Evolutionary conservation across 148 eudicot species (phyloP).

Genomic region (Heliosperma pusillum): DNA sequence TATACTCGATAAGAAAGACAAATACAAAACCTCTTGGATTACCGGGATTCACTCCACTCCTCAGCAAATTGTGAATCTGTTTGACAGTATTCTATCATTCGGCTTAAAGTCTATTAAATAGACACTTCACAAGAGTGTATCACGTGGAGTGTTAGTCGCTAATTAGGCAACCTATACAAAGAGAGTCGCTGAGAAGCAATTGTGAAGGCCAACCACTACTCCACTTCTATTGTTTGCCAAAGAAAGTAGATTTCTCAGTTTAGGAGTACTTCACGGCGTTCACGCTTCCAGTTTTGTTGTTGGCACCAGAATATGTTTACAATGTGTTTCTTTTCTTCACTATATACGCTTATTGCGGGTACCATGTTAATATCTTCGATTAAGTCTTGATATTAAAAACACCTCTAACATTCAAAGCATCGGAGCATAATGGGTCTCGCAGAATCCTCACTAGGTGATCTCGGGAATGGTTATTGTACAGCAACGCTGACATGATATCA

Average conservation of each 20-base stretch:
- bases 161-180: too few species aligned
- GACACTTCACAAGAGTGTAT: not conserved
- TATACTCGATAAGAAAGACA: not conserved
- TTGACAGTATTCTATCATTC: not conserved
- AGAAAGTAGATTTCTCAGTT: not conserved
- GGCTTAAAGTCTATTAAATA: not conserved
- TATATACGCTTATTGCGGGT: not conserved
- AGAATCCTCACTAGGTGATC: not conserved
- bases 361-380: not conserved
- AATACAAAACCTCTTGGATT: not conserved
- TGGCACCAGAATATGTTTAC: not conserved
- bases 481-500: not conserved
- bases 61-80: not conserved
- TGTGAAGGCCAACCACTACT: too few species aligned
- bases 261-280: not conserved
- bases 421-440: not conserved
- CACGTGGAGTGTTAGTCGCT: too few species aligned
- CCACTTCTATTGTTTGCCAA: not conserved
- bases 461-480: not conserved
- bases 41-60: not conserved
- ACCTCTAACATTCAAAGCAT: slow-evolving; percentile 1
- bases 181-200: too few species aligned
- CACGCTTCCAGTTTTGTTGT: not conserved
- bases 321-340: not conserved
- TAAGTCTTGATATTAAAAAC: not conserved